These are phyloP conservation scores for Suillus subluteus DNA, from an alignment of 768 basidiomycete genomes.

Conservation along the genomic window DNA sequence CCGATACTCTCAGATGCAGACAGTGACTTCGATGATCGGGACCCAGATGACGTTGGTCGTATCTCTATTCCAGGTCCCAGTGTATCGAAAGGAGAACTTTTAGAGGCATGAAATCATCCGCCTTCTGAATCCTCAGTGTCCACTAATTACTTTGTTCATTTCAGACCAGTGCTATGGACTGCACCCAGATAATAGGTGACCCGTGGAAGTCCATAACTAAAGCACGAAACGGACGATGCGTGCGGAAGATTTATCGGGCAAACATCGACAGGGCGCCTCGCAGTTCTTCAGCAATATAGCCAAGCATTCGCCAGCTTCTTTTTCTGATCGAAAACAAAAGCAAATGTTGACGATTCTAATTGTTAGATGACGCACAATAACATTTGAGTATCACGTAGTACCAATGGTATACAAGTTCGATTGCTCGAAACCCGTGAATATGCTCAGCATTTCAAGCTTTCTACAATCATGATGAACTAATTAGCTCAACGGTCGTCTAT, in stretches of 20 bases:
- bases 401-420: constrained; percentile 79
- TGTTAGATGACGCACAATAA: not conserved
- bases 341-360: not conserved
- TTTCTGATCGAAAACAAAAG: constrained; percentile 40
- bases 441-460: constrained; percentile 88
- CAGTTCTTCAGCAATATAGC: constrained; percentile 83
- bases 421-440: constrained; percentile 85
- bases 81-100: too few relatives aligned
- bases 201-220: constrained; percentile 77
- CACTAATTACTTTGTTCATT: too few relatives aligned
- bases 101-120: too few relatives aligned
- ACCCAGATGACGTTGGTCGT: too few relatives aligned
- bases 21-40: too few relatives aligned
- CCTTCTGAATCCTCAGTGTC: too few relatives aligned
- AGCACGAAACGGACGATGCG: constrained; percentile 81
- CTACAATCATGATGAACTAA: constrained; percentile 39
- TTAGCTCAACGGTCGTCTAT: not conserved
- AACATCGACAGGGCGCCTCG: constrained; percentile 64
- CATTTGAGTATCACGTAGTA: constrained; percentile 36
- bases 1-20: too few relatives aligned
- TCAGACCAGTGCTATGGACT: constrained; percentile 24
- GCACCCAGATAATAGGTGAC: constrained; percentile 74
- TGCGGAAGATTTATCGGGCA: constrained; percentile 72
- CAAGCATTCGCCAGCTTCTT: constrained; percentile 63
- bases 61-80: too few relatives aligned